Evolutionary conservation across 164 flowering plant species (phyloP).

Genomic region (Aristolochia californica): DNA sequence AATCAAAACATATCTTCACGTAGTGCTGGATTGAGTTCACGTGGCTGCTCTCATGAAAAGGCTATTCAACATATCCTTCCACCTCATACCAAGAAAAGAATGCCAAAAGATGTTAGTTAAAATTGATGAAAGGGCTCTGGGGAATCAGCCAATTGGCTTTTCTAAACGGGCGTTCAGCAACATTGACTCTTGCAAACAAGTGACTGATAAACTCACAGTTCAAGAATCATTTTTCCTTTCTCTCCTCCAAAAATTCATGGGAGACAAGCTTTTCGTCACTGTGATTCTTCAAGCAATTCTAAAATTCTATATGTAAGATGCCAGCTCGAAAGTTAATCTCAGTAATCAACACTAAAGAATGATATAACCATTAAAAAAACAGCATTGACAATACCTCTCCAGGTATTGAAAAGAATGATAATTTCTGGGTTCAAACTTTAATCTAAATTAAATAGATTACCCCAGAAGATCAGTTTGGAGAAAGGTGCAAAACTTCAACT

Average conservation of each 20-base stretch:
- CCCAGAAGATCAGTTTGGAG: neutral
- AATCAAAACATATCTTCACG: neutral
- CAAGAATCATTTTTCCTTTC: neutral
- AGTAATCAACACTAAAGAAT: neutral
- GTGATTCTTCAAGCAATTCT: neutral
- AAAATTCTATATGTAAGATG: neutral
- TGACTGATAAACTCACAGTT: neutral
- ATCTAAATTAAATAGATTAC: neutral
- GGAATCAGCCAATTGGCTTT: conserved; percentile 3
- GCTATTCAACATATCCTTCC: conserved; percentile 1
- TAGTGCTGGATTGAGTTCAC: neutral
- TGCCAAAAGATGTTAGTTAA: conserved; percentile 1
- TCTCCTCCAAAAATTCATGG: neutral
- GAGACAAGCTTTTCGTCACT: neutral
- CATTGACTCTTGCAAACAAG: neutral
- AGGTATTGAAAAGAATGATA: too few species aligned
- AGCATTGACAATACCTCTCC: too few species aligned
- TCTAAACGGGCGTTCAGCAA: neutral
- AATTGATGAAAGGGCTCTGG: neutral
- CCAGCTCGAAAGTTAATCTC: neutral
- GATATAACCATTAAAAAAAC: too few species aligned
- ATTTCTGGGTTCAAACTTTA: too few species aligned
- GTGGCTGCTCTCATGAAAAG: neutral
- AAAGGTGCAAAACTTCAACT: neutral
- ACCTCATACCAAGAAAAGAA: conserved; percentile 2